Percentiles rank a stretch among this genome's conserved stretches.
These are phyloP conservation scores for Wolfiporia cocos DNA, from an alignment of 1,284 basidiomycete genomes.

Conservation along the genomic window DNA sequence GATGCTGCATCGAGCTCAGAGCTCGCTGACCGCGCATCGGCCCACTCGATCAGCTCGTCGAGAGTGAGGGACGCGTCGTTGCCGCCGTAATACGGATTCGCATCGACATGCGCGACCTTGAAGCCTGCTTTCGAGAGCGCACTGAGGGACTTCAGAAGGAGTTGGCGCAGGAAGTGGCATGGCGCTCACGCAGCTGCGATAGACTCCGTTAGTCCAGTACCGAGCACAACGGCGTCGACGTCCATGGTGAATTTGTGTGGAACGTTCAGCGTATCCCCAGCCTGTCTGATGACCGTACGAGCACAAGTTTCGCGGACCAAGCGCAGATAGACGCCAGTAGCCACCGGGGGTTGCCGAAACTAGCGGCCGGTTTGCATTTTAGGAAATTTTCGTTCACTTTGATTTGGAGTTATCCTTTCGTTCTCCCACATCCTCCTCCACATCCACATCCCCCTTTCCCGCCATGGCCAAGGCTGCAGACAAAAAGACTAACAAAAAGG, in stretches of 20 bases:
- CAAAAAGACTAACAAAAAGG: conserved; percentile 41
- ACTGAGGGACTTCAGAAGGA: conserved; percentile 36
- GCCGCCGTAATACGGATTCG: conserved; percentile 82
- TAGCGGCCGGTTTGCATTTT: conserved; percentile 8
- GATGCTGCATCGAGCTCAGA: conserved; percentile 10
- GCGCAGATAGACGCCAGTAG: not conserved
- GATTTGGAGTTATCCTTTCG: conserved; percentile 12
- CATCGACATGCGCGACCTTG: conserved; percentile 84
- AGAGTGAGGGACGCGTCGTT: conserved; percentile 79
- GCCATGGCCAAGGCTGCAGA: conserved; percentile 40
- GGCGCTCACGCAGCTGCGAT: conserved; percentile 79
- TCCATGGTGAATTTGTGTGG: conserved; percentile 19
- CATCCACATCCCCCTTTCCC: conserved; percentile 10
- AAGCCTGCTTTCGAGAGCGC: conserved; percentile 86
- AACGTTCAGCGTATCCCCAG: too few species aligned
- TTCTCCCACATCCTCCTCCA: conserved; percentile 10
- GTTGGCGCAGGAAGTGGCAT: conserved; percentile 2
- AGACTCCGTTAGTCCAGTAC: conserved; percentile 86
- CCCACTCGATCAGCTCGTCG: conserved; percentile 76
- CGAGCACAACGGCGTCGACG: conserved; percentile 82
- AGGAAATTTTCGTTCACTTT: conserved; percentile 16
- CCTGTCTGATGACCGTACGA: too few species aligned
- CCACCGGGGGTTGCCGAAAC: conserved; percentile 7
- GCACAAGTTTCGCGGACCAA: not conserved
- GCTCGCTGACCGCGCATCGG: conserved; percentile 29